A percentile compares a stretch with the other conserved stretches of the same genome.
Conservation (phyloP, 164 flowering plant genomes). For the Tetracentron sinense region DNA sequence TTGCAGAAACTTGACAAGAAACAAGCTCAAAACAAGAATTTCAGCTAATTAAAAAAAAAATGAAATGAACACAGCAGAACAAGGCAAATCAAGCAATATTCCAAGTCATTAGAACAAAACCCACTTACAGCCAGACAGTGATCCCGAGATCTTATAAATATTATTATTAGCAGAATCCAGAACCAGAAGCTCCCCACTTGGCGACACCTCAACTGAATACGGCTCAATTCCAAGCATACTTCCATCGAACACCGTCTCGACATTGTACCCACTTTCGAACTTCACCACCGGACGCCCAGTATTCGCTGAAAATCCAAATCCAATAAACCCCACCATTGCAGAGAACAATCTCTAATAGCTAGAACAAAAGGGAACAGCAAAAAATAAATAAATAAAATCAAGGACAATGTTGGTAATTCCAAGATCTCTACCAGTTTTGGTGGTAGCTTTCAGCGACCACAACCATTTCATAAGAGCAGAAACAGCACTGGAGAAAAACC, state of each 20-base stretch:
- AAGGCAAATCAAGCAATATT: neutral
- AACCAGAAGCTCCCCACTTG: slow-evolving; percentile 82
- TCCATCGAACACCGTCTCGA: slow-evolving; percentile 96
- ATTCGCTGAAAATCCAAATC: slow-evolving; percentile 43
- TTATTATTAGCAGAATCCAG: slow-evolving; percentile 88
- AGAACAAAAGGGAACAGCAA: neutral
- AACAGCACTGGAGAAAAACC: slow-evolving; percentile 63
- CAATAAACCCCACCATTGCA: slow-evolving; percentile 13
- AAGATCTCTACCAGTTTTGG: slow-evolving; percentile 62
- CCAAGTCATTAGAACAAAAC: neutral
- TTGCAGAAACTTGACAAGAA: neutral
- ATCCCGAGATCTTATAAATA: slow-evolving; percentile 69
- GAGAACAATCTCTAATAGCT: slow-evolving; percentile 3
- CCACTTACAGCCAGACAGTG: slow-evolving; percentile 77
- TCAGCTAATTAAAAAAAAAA: neutral
- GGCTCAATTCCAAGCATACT: slow-evolving; percentile 98
- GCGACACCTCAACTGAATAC: slow-evolving; percentile 59
- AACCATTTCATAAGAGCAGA: slow-evolving; percentile 69
- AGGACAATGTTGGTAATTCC: slow-evolving; percentile 14
- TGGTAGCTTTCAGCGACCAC: slow-evolving; percentile 64
- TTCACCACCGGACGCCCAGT: slow-evolving; percentile 81
- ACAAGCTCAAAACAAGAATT: neutral
- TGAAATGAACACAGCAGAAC: too few relatives aligned
- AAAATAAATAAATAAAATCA: neutral
- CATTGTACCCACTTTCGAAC: slow-evolving; percentile 86